These are phyloP conservation scores for Camptophora hylomeconis DNA, from an alignment of 2,329 filamentous ascomycete genomes.

Conservation along the genomic window DNA sequence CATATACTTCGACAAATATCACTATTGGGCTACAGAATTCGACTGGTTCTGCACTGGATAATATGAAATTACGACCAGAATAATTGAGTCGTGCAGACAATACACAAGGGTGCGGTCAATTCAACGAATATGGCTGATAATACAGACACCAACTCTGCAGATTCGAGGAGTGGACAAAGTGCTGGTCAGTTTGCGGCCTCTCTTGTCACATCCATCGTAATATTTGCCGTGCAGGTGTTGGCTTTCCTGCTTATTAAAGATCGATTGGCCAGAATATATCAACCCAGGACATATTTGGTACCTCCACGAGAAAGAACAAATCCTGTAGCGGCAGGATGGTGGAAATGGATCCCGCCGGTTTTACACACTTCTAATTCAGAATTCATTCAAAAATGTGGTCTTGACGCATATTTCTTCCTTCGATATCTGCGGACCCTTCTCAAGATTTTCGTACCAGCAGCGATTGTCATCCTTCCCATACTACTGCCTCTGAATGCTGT, in stretches of 20 bases:
- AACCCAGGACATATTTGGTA: slow-evolving; percentile 74
- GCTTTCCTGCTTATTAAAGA: slow-evolving; percentile 67
- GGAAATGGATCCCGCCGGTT: slow-evolving; percentile 40
- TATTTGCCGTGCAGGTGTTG: slow-evolving; percentile 51
- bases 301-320: slow-evolving; percentile 71
- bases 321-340: slow-evolving; percentile 50
- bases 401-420: slow-evolving; percentile 95
- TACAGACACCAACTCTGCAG: slow-evolving; percentile 8
- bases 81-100: no score
- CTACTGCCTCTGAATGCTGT: slow-evolving; percentile 73
- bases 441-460: slow-evolving; percentile 81
- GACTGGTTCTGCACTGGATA: no score
- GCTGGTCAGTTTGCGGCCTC: slow-evolving; percentile 48
- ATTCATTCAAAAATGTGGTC: slow-evolving; percentile 85
- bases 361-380: slow-evolving; percentile 65
- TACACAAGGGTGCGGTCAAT: no score
- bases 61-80: no score
- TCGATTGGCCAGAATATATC: slow-evolving; percentile 71
- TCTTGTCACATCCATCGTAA: slow-evolving; percentile 45
- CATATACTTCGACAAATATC: no score
- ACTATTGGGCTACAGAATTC: no score
- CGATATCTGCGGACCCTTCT: slow-evolving; percentile 77
- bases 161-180: slow-evolving; percentile 13
- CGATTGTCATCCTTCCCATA: slow-evolving; percentile 65
- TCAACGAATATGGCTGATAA: no score